phyloP scores from a whole-genome alignment of 2,329 filamentous ascomycete genomes.

The Calonectria leucothoes region DNA sequence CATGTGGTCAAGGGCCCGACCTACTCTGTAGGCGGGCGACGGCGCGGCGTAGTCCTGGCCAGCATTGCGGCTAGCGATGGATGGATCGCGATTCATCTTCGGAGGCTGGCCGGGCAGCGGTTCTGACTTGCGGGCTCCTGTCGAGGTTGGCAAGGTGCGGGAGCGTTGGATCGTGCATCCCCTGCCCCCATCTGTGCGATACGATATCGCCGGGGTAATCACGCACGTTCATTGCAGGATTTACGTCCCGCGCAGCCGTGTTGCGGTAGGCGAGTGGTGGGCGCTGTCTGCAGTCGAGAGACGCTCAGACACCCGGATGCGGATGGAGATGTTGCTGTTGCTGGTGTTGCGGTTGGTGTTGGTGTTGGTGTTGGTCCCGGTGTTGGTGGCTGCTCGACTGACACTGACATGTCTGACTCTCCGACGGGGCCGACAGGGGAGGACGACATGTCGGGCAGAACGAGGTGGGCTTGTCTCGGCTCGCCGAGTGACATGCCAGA shows the following conservation, averaged over 20 bases:
- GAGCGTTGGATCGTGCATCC: conserved; percentile 9
- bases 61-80: conserved; percentile 2
- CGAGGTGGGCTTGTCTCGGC: not conserved
- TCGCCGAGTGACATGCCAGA: not conserved
- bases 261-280: not conserved
- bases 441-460: not conserved
- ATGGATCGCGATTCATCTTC: conserved; percentile 10
- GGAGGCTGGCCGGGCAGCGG: conserved; percentile 7
- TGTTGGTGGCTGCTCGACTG: conserved; percentile 7
- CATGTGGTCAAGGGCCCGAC: not conserved
- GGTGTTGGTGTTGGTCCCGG: conserved; percentile 18
- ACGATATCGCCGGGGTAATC: not conserved
- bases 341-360: conserved; percentile 10
- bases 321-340: not conserved
- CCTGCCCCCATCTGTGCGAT: not conserved
- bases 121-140: not conserved
- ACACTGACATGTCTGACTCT: conserved; percentile 2
- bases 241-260: not conserved
- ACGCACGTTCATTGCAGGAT: conserved; percentile 1
- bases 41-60: not conserved
- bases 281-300: not conserved
- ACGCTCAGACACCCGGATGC: not conserved
- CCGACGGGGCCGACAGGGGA: not conserved
- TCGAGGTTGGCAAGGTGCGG: not conserved
- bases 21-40: not conserved